Percentiles rank a stretch among this genome's conserved stretches.
Conservation (phyloP, 768 basidiomycete genomes). For the Boletus vermiculosoides region DNA sequence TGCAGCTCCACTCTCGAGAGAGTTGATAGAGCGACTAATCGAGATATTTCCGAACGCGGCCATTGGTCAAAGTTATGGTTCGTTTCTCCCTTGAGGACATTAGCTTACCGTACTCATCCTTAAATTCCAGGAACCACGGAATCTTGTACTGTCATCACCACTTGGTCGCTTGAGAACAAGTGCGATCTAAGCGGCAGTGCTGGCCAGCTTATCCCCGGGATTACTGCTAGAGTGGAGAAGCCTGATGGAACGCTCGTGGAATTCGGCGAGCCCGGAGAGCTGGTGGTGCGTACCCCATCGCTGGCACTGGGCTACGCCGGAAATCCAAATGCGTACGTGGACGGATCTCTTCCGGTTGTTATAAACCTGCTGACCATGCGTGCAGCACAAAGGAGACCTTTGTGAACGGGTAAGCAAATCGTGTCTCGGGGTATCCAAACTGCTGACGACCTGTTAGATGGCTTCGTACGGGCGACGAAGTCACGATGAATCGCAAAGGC, state of each 20-base stretch:
- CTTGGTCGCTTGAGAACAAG: conserved; percentile 44
- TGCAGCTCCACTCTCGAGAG: conserved; percentile 57
- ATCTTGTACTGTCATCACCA: conserved; percentile 51
- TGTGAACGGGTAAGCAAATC: conserved; percentile 40
- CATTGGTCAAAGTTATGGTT: conserved; percentile 66
- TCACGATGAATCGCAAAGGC: conserved; percentile 55
- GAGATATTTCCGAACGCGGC: conserved; percentile 47
- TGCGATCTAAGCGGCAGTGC: conserved; percentile 52
- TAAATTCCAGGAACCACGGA: conserved; percentile 56
- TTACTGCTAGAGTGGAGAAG: conserved; percentile 54
- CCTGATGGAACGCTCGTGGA: conserved; percentile 54
- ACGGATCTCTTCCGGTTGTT: background rate
- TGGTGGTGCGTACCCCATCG: conserved; percentile 58
- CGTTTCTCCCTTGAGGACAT: background rate
- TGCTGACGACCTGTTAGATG: conserved; percentile 38
- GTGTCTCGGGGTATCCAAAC: background rate
- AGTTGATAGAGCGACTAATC: conserved; percentile 46
- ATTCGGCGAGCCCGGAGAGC: conserved; percentile 61
- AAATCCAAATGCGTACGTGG: conserved; percentile 57
- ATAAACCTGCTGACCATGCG: conserved; percentile 8
- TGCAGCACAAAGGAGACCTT: conserved; percentile 64
- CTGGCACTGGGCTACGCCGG: conserved; percentile 59
- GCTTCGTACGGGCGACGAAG: conserved; percentile 73
- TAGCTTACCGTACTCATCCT: background rate
- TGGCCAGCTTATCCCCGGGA: conserved; percentile 58